Evolutionary conservation across 192 early-diverging fungal genomes (phyloP), one percentile per base, ranked within the genome.

Genomic region (Linnemannia hyalina): DNA sequence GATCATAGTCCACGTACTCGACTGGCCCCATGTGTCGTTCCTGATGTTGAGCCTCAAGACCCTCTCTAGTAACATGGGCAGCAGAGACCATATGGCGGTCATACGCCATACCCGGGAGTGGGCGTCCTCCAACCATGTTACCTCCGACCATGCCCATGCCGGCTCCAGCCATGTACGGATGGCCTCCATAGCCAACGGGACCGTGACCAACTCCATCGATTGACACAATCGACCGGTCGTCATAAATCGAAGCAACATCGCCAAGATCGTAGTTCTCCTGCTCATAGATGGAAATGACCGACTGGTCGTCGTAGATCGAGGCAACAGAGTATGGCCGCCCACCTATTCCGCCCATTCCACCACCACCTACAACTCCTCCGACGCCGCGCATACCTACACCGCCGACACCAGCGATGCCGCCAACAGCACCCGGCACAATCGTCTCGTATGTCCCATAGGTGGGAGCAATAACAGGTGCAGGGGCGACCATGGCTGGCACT

Each of bases 361-460:
- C 74, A 4, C 65, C 54, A 23, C 65, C 80, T 60, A 10, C 55
- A n/a, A n/a, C 60, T 15, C 57, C 57, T 60, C 60, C 60, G 0
- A 63, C 26, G 6, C 55, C 55, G n/a, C n/a, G 55, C 23, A 60
- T 60, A 23, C 55, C 55, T n/a, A 65, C 60, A 13, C 79, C 72
- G 35, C 11, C 29, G 18, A 70, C 22, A 11, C 11, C 75, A n/a
- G 18, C 29, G 8, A 70, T 11, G 5, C 11, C 75, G 13, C 26
- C 38, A 10, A 69, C 20, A 20, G 47, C 71, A 4, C 75, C 81
- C 65, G 81, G 81, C 26, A 82, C 81, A 13, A 82, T 77, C 1
- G 81, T 82, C 38, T 82, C 81, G 38, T 82, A 82, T 10, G 81
- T 77, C 3, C 81, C 81, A 74, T 82, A 82, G 18, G 35, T 71